Evolutionary conservation across 768 basidiomycete genomes (phyloP).

Genomic region (Suillus clintonianus): DNA sequence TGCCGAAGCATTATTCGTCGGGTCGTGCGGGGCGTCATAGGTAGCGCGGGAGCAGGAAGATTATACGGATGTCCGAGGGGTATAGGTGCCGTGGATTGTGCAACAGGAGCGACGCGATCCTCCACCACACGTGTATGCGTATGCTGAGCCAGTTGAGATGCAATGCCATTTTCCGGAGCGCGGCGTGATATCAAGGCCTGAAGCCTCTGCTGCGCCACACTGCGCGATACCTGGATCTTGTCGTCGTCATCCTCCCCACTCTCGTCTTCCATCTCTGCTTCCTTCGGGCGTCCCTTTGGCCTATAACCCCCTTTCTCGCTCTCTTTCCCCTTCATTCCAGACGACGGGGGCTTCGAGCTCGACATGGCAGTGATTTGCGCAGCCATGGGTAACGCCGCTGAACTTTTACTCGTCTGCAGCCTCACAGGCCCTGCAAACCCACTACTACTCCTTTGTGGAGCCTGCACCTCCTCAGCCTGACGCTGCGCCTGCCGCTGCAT

Average conservation of each 20-base stretch:
- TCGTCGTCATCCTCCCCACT: constrained; percentile 53
- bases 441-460: constrained; percentile 29
- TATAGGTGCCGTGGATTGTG: constrained; percentile 52
- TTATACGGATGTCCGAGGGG: constrained; percentile 71
- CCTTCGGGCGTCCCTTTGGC: constrained; percentile 65
- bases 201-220: constrained; percentile 69
- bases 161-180: constrained; percentile 29
- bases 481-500: constrained; percentile 18
- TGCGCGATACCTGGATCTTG: constrained; percentile 59
- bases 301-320: constrained; percentile 48
- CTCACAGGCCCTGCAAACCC: constrained; percentile 32
- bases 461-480: constrained; percentile 22
- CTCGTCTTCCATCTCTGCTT: constrained; percentile 67
- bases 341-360: constrained; percentile 26
- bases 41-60: constrained; percentile 61
- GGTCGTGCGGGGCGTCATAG: constrained; percentile 85
- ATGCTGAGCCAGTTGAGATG: constrained; percentile 24
- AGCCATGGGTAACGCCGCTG: constrained; percentile 60
- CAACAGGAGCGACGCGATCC: constrained; percentile 21
- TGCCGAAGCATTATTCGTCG: constrained; percentile 81
- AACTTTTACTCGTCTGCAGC: constrained; percentile 56
- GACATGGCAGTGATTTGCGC: constrained; percentile 45
- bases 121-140: constrained; percentile 11
- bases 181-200: constrained; percentile 55
- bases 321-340: constrained; percentile 26